Evolutionary conservation across 23 red algal genomes (phyloP).

Genomic region (Chondrus crispus): DNA sequence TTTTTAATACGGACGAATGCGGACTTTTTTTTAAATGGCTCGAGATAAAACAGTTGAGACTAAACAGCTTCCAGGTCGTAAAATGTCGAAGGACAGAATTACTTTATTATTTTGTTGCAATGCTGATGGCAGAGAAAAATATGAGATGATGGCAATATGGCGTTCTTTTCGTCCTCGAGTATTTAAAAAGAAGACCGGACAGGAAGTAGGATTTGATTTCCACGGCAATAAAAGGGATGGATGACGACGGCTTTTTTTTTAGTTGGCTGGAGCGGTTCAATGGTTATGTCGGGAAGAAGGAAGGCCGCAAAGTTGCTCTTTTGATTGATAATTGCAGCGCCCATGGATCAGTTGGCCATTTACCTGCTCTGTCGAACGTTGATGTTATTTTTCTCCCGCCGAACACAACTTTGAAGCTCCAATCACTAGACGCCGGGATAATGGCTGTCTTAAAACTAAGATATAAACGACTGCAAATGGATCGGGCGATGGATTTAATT

Average conservation of each 20-base stretch:
- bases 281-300: neutral
- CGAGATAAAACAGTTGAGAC: neutral
- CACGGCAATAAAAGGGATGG: constrained; percentile 6
- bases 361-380: neutral
- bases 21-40: neutral
- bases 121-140: neutral
- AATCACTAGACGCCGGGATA: neutral
- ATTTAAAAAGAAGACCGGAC: neutral
- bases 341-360: neutral
- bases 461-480: neutral
- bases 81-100: neutral
- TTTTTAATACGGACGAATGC: neutral
- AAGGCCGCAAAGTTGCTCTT: neutral
- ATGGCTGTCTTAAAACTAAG: neutral
- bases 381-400: neutral
- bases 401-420: neutral
- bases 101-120: neutral
- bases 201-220: neutral
- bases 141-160: neutral
- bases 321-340: neutral
- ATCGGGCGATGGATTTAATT: neutral
- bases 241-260: constrained; percentile 12
- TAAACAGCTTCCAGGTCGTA: neutral
- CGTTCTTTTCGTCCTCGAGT: neutral
- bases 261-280: neutral